Percentiles rank a stretch among this genome's conserved stretches.
phyloP scores from a whole-genome alignment of 768 basidiomycete genomes.

The Artomyces pyxidatus region DNA sequence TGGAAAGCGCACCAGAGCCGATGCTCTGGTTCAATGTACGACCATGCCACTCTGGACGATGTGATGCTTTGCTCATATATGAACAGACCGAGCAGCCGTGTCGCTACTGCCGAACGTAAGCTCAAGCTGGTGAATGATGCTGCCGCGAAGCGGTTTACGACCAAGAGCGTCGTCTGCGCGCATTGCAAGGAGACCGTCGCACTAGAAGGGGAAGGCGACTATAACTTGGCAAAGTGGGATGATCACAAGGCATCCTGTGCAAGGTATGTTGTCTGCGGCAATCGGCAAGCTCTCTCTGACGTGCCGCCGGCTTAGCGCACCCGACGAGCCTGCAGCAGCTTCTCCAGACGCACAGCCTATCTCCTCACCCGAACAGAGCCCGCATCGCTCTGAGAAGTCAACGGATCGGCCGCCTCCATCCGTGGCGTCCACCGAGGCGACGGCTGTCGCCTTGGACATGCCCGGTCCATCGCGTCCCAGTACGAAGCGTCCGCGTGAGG shows the following conservation, averaged over 20 bases:
- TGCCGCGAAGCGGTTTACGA: constrained; percentile 43
- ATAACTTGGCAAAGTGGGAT: constrained; percentile 53
- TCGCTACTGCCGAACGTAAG: constrained; percentile 56
- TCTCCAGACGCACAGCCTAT: no score
- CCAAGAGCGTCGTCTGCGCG: constrained; percentile 40
- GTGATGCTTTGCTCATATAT: neutral
- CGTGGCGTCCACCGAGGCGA: constrained; percentile 29
- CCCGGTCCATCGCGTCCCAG: constrained; percentile 23
- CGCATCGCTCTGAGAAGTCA: constrained; percentile 7
- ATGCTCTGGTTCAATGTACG: constrained; percentile 39
- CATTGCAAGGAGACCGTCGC: constrained; percentile 39
- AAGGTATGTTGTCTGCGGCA: constrained; percentile 24
- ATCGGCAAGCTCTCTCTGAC: no score
- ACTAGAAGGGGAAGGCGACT: constrained; percentile 45
- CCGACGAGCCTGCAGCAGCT: no score
- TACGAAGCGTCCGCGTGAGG: constrained; percentile 43
- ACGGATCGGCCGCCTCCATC: constrained; percentile 18
- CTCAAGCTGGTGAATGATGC: constrained; percentile 56
- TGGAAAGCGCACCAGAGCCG: constrained; percentile 47
- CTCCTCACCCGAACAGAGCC: neutral
- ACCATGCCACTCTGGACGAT: constrained; percentile 11
- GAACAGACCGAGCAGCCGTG: constrained; percentile 46
- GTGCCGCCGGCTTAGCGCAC: no score
- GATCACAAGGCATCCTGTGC: constrained; percentile 51
- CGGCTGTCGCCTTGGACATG: constrained; percentile 28